Base-by-base conservation (phyloP, 2,329 filamentous ascomycete species). In the Grosmannia clavigera region DNA sequence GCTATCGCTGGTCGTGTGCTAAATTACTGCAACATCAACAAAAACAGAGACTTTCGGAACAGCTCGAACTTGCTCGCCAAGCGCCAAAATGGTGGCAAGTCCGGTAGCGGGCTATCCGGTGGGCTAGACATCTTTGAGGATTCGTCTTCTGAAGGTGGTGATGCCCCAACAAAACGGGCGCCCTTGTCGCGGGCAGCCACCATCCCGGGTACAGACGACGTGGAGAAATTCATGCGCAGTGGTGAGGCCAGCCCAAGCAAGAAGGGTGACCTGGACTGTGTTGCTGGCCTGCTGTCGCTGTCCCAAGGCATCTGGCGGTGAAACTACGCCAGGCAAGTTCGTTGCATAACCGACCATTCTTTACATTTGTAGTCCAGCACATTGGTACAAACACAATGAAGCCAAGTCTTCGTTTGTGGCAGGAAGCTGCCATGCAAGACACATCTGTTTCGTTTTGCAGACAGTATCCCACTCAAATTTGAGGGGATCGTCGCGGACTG, bases 281-380 rank as follows among this genome's bases (percentile, higher is more conserved):
- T 96, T 55, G 90, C 92, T 59, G 90, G 90, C n/a, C 74, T 97
- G 64, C 72, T 96, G 64, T 92, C 89, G 57, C 78, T 97, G 54
- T 95, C 90, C 67, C 89, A 95, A 73, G 92, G 92, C n/a, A 90
- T 90, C 68, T 96, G 92, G 91, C 81, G 83, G 68, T 87, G 73
- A 81, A 19, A 25, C 40, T 10, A 25, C 16, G 3, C 10, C 3
- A 6, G 40, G 19, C 29, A 35, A 16, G 12, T 22, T 16, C 25
- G 51, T 22, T 19, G 27, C 11, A 33, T 7, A 33, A n/a, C 51
- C 16, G 27, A 1, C 5, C 40, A 38, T 6, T 14, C 16, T 43
- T 43, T 14, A 43, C 40, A 2, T 43, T 16, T 43, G 14, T 43
- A 14, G 38, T 11, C 33, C 5, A 6, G 6, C 33, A 40, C 3